Conservation (phyloP, 2,329 filamentous ascomycete genomes). For the Cladorrhinum sp. region DNA sequence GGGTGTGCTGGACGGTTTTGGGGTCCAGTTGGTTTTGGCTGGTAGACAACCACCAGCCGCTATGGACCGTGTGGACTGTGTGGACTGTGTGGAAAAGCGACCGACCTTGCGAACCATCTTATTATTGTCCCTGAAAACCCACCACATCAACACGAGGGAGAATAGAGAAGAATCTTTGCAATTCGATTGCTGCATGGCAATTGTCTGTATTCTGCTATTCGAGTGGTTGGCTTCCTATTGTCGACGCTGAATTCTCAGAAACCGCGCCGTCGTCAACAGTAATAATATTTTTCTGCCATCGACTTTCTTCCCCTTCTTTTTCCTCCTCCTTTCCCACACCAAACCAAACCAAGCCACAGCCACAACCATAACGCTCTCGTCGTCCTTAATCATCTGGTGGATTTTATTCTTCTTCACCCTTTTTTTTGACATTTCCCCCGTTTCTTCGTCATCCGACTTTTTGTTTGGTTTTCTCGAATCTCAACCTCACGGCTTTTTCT, state of each 20-base stretch:
- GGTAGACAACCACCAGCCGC: constrained; percentile 16
- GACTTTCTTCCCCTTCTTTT: not conserved
- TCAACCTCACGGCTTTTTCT: not conserved
- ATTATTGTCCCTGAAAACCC: not conserved
- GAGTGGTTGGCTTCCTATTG: not conserved
- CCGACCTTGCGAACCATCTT: constrained; percentile 3
- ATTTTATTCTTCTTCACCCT: not conserved
- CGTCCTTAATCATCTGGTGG: not conserved
- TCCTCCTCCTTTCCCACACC: not conserved
- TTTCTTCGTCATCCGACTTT: not conserved
- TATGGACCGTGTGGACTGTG: not conserved
- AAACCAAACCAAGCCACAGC: not conserved
- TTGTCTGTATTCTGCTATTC: not conserved
- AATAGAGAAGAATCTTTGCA: not conserved
- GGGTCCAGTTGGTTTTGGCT: constrained; percentile 14
- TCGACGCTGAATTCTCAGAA: not conserved
- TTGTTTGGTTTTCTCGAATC: not conserved
- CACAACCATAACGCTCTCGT: no score
- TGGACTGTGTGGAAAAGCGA: constrained; percentile 1
- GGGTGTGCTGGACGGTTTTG: constrained; percentile 5
- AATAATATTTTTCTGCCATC: no score
- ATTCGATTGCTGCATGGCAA: not conserved
- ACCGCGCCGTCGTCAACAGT: not conserved
- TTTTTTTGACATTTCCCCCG: not conserved
- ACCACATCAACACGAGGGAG: not conserved